Base-by-base conservation (phyloP, 2,329 filamentous ascomycete genomes). In the Diplocarpon mali region DNA sequence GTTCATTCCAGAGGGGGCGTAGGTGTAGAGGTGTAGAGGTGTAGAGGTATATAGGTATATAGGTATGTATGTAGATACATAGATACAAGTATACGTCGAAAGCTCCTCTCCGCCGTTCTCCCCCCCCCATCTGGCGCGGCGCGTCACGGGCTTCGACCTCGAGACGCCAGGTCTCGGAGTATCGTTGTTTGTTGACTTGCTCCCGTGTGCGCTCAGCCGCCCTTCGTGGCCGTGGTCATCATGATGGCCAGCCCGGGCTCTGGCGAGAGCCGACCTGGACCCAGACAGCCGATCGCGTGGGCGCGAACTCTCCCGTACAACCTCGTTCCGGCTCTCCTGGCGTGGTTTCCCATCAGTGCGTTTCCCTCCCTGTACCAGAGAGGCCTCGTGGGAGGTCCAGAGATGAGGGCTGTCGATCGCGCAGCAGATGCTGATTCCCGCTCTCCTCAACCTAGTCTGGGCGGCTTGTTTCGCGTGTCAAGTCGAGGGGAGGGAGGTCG, bases 261-360 rank as follows among this genome's bases (percentile, higher is more conserved):
- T n/a, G n/a, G n/a, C n/a, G n/a, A n/a, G n/a, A n/a, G 14, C 6
- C 16, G 34, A 35, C 16, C 34, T 35, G 7, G 34, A 14, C 34
- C 34, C n/a, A 4, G 15, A 35, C 15, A 35, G 11, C 15, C n/a
- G 34, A 16, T 5, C 15, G 13, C 29, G 10, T 2, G 13, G 27
- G n/a, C 13, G 2, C 11, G 35, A 5, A n/a, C 35, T 36, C 34
- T 16, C 7, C 5, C 20, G 12, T 32, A 34, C 27, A 42, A 42
- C 28, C 40, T 32, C 24, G 27, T 34, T 20, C 40, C 35, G 9
- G 9, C 35, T 36, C 20, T 37, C 14, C 15, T 37, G 13, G 40
- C 24, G 20, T 36, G 32, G 34, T 42, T 15, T 29, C 34, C 40
- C 5, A 42, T n/a, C 9, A 35, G 40, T 42, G 35, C 12, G 40